Conservation (phyloP, 2,329 filamentous ascomycete genomes). For the Cercospora nicotianae region DNA sequence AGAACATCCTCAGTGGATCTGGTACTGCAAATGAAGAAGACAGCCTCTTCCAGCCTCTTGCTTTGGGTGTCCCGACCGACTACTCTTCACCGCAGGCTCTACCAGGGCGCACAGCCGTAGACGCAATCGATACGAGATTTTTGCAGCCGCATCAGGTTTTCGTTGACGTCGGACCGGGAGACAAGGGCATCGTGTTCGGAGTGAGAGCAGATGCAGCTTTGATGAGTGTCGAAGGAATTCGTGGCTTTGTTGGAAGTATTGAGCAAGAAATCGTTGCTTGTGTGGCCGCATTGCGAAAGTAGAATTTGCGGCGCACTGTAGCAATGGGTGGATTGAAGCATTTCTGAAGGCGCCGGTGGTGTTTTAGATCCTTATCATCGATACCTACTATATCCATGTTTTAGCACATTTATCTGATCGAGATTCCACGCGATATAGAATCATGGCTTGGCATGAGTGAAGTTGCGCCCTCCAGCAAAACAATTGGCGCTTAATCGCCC, state of each 20-base stretch:
- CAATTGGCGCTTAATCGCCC: background rate
- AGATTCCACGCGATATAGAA: background rate
- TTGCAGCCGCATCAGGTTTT: conserved; percentile 15
- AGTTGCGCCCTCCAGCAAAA: background rate
- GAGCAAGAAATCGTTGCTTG: conserved; percentile 14
- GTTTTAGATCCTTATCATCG: background rate
- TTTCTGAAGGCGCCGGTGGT: background rate
- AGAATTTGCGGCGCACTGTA: background rate
- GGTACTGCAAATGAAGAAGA: background rate
- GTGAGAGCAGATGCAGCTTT: conserved; percentile 19
- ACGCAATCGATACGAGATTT: conserved; percentile 14
- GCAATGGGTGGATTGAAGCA: background rate
- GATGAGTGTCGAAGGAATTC: conserved; percentile 13
- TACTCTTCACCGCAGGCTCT: conserved; percentile 13
- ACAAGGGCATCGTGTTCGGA: conserved; percentile 19
- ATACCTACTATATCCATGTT: background rate
- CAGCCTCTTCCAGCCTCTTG: conserved; percentile 17
- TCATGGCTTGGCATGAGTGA: background rate
- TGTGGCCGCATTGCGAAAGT: background rate
- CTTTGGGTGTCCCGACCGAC: conserved; percentile 16
- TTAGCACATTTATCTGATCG: background rate
- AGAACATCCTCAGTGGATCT: conserved; percentile 1
- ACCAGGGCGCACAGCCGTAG: conserved; percentile 16
- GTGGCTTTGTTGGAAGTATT: conserved; percentile 9
- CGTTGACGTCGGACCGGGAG: conserved; percentile 19